Percentiles rank a stretch among this genome's conserved stretches.
phyloP scores from a whole-genome alignment of 768 basidiomycete genomes.

The Collybiopsis luxurians region DNA sequence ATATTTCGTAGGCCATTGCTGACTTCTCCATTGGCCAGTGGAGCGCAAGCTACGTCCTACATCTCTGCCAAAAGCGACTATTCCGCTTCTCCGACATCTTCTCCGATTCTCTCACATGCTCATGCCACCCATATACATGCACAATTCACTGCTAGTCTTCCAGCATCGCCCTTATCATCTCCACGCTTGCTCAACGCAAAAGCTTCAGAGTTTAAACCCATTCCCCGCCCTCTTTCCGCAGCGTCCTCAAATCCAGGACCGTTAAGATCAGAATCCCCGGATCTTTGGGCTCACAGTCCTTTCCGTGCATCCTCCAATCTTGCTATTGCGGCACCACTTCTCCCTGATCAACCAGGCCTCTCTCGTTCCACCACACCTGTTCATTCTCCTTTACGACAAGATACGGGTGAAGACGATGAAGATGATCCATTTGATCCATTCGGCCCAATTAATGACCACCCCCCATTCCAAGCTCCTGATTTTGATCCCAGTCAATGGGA shows the following conservation, averaged over 20 bases:
- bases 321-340: slow-evolving; percentile 87
- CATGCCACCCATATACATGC: slow-evolving; percentile 52
- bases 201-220: slow-evolving; percentile 86
- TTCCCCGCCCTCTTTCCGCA: slow-evolving; percentile 75
- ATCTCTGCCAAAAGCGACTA: slow-evolving; percentile 53
- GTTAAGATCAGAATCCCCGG: slow-evolving; percentile 79
- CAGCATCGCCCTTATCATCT: slow-evolving; percentile 81
- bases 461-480: slow-evolving; percentile 60
- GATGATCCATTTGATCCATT: slow-evolving; percentile 87
- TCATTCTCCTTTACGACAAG: slow-evolving; percentile 59
- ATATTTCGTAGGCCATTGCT: slow-evolving; percentile 76
- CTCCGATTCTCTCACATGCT: slow-evolving; percentile 60
- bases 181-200: slow-evolving; percentile 87
- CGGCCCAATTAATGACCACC: slow-evolving; percentile 41
- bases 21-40: slow-evolving; percentile 71
- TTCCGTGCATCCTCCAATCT: slow-evolving; percentile 77
- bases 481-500: slow-evolving; percentile 53
- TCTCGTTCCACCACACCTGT: slow-evolving; percentile 65
- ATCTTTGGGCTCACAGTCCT: slow-evolving; percentile 81
- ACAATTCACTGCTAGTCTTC: slow-evolving; percentile 78
- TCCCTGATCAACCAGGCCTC: slow-evolving; percentile 59
- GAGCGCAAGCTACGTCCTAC: slow-evolving; percentile 49
- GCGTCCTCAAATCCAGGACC: slow-evolving; percentile 61
- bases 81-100: slow-evolving; percentile 58
- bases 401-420: slow-evolving; percentile 61